phyloP scores from a whole-genome alignment of 2,329 filamentous ascomycete genomes.

The Penicillium hesseltinei region DNA sequence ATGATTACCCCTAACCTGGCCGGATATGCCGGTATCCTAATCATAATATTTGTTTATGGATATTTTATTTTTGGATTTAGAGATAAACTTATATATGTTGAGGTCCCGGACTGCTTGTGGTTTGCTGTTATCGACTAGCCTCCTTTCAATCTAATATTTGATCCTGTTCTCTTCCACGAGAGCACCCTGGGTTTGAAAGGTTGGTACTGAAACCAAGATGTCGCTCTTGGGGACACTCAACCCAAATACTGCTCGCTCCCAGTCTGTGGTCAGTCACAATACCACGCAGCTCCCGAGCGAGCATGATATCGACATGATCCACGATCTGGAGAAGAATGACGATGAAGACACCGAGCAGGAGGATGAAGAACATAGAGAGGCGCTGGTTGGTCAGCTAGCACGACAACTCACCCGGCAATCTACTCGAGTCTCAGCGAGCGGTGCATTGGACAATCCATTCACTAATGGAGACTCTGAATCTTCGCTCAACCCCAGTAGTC shows the following conservation, averaged over 20 bases:
- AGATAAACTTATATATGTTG: neutral
- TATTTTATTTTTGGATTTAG: neutral
- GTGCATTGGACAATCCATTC: conserved; percentile 20
- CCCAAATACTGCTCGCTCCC: neutral
- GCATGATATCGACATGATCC: neutral
- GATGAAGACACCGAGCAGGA: neutral
- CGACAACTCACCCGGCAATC: conserved; percentile 23
- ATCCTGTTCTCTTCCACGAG: neutral
- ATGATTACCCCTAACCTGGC: neutral
- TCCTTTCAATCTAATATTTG: neutral
- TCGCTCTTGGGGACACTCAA: neutral
- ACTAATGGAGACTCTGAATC: conserved; percentile 18
- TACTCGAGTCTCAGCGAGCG: conserved; percentile 17
- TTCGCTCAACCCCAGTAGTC: conserved; percentile 19
- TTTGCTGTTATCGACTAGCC: neutral
- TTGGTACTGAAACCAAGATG: neutral
- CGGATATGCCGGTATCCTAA: neutral
- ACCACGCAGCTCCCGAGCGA: neutral
- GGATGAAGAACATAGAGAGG: neutral
- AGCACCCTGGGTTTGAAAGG: no score
- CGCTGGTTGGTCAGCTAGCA: neutral
- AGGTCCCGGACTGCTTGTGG: neutral
- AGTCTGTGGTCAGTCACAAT: neutral
- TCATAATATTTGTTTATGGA: neutral
- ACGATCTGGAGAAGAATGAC: neutral